Evolutionary conservation across 176 grass and related monocot genomes (phyloP), one percentile per base, ranked within the genome.

Genomic region (Oryza meyeriana): DNA sequence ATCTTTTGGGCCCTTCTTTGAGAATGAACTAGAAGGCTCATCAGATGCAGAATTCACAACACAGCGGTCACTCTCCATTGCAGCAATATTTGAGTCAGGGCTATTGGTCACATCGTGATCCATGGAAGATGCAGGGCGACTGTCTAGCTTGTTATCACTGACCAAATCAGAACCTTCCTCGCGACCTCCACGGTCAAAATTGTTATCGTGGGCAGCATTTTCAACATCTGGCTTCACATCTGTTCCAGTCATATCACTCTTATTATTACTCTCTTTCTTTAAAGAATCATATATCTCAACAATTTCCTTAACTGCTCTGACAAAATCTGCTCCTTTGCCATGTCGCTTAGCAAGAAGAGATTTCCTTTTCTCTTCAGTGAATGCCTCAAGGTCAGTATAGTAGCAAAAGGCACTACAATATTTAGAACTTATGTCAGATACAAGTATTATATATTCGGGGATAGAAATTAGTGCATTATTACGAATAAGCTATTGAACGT

Each of bases 321-420:
- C 88, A 95, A 98, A 98, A 89, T 98, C 90, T 71, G 96, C 90
- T 42, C 93, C 96, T 91, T 90, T 98, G 34, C 96, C 93, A 33
- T 98, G 90, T 62, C 89, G 72, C 55, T 95, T 98, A 75, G 83
- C 72, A 69, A 95, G 89, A 77, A 98, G 84, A 68, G 82, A 82
- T 88, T 85, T 98, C 89, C 93, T 98, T 89, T 95, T 98, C 84
- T 98, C 96, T 80, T 98, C 96, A 4, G 96, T 95, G 85, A 98
- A 98, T 79, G 90, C 90, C 87, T 95, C 90, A 73, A 98, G 84
- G 71, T 98, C 96, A 82, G 90, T 83, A 90, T 95, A 98, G 70
- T 91, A 93, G 81, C 96, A 98, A 66, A 98, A 98, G 38, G 79
- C 96, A 74, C 96, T 98, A 84, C 35, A 93, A 33, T 76, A 84